A percentile compares a stretch with the other conserved stretches of the same genome.
These are phyloP conservation scores for Ophiocordyceps camponoti-saundersi DNA, from an alignment of 2,329 filamentous ascomycete genomes.

Conservation along the genomic window DNA sequence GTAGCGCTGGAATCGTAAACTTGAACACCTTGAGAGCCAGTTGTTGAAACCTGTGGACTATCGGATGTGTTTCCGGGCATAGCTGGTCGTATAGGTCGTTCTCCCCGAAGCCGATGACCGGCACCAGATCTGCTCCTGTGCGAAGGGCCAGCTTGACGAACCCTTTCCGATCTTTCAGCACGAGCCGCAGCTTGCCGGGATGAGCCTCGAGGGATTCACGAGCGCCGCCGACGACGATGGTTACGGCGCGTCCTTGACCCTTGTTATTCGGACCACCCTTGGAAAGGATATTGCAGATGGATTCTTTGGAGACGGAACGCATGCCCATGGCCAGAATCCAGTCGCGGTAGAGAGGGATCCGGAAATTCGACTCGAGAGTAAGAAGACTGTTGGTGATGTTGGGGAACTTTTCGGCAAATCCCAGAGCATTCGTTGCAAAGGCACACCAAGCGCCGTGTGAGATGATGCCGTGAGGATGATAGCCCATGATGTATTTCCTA, in stretches of 20 bases:
- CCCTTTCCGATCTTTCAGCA: conserved; percentile 72
- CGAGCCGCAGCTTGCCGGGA: conserved; percentile 58
- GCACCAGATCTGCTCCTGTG: conserved; percentile 81
- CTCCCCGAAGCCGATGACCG: conserved; percentile 87
- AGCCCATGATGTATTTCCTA: conserved; percentile 90
- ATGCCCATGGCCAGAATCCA: conserved; percentile 84
- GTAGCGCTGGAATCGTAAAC: conserved; percentile 81
- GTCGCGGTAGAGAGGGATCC: conserved; percentile 83
- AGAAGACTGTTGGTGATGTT: conserved; percentile 88
- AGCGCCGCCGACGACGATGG: conserved; percentile 86
- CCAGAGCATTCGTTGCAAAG: conserved; percentile 79
- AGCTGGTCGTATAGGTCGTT: conserved; percentile 93
- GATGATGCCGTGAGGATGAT: conserved; percentile 95
- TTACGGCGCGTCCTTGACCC: conserved; percentile 85
- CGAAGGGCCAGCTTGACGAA: conserved; percentile 89
- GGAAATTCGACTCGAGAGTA: conserved; percentile 92
- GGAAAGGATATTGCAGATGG: conserved; percentile 73
- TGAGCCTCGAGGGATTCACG: conserved; percentile 80
- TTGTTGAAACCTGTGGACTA: conserved; percentile 68
- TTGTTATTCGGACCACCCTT: conserved; percentile 61
- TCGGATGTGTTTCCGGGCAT: conserved; percentile 56
- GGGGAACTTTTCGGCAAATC: conserved; percentile 75
- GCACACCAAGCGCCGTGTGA: conserved; percentile 88
- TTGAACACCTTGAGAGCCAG: conserved; percentile 72
- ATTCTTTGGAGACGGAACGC: conserved; percentile 77